Percentiles rank a stretch among this genome's conserved stretches.
Evolutionary conservation across 2,329 filamentous ascomycete genomes (phyloP).

Genomic region (Ceratocystis variospora): DNA sequence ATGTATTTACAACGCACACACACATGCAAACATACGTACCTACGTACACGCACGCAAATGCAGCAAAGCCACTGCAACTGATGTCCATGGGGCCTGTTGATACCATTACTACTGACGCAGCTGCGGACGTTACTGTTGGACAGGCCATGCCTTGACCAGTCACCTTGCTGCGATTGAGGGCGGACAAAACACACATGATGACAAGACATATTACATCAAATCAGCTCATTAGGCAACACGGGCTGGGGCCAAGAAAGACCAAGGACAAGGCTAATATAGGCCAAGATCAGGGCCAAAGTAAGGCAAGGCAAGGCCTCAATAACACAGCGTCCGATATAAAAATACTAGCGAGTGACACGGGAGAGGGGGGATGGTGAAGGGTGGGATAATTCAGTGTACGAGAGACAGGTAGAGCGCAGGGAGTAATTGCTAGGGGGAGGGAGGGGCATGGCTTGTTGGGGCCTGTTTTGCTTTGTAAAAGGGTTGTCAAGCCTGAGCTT

Average conservation of each 20-base stretch:
- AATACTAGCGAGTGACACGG: not conserved
- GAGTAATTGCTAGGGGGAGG: no score
- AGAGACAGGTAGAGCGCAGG: no score
- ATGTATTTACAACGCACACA: not conserved
- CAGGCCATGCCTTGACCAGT: not conserved
- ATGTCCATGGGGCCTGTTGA: not conserved
- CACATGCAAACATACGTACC: slow-evolving; percentile 2
- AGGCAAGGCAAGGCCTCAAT: not conserved
- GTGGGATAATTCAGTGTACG: no score
- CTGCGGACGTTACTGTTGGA: no score
- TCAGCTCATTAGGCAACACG: not conserved
- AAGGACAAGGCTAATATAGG: no score
- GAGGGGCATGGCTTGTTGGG: no score
- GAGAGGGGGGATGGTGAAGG: no score
- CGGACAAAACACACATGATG: not conserved
- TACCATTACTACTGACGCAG: no score
- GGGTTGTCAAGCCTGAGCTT: no score
- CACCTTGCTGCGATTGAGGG: not conserved
- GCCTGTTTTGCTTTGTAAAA: no score
- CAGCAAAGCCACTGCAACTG: not conserved
- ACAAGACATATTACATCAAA: not conserved
- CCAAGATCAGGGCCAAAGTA: not conserved
- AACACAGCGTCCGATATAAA: not conserved
- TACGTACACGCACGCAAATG: not conserved
- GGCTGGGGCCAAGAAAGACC: not conserved